Conservation (phyloP, 805 yeast genomes). For the Candida schatavii region DNA sequence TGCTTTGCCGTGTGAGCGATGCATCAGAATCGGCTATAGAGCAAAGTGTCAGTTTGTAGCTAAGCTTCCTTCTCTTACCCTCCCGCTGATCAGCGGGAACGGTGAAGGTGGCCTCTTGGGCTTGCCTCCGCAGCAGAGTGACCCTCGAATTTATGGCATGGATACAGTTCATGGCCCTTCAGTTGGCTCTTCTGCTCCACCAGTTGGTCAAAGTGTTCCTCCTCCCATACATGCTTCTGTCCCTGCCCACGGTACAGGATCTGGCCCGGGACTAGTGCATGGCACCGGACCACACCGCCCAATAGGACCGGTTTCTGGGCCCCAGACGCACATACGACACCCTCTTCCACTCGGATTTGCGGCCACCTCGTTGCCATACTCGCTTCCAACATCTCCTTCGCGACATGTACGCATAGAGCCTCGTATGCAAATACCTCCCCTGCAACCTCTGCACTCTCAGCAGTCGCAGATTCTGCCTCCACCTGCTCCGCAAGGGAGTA, state of each 20-base stretch:
- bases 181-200: no score
- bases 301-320: background rate
- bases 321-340: background rate
- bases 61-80: slow-evolving; percentile 37
- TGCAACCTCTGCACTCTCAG: background rate
- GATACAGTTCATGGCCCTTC: no score
- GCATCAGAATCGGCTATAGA: slow-evolving; percentile 47
- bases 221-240: background rate
- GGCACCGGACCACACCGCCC: background rate
- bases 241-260: background rate
- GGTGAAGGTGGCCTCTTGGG: background rate
- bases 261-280: background rate
- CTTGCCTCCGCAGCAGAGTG: background rate
- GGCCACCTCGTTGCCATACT: background rate
- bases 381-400: background rate
- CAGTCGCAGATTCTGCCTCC: background rate
- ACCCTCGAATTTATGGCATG: background rate
- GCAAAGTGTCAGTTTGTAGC: slow-evolving; percentile 52
- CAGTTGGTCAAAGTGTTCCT: no score
- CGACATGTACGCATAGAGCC: background rate
- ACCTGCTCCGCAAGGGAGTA: no score
- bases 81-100: slow-evolving; percentile 4
- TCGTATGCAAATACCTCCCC: no score
- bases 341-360: background rate
- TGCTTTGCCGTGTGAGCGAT: slow-evolving; percentile 55